Percentiles rank a stretch among this genome's conserved stretches.
phyloP scores from a whole-genome alignment of 192 early-diverging fungal genomes.

The Coemansia sp. region DNA sequence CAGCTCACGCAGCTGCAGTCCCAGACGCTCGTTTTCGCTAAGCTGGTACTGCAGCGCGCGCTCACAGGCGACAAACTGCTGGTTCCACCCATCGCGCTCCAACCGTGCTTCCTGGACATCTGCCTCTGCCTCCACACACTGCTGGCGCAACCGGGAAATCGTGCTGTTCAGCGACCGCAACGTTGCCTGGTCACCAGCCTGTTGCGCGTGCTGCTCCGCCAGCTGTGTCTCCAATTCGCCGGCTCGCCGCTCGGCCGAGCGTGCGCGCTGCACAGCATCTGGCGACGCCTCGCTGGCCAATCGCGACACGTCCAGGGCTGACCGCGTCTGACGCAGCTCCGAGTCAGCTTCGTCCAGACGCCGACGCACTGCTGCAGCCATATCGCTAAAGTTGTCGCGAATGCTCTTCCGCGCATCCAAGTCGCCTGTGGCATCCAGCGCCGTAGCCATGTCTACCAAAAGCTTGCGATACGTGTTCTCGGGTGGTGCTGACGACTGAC shows the following conservation, averaged over 20 bases:
- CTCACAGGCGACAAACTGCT: slow-evolving; percentile 22
- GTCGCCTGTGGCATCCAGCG: slow-evolving; percentile 25
- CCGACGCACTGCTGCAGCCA: slow-evolving; percentile 34
- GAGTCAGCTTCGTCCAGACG: slow-evolving; percentile 25
- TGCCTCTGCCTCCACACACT: slow-evolving; percentile 16
- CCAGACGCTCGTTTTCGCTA: slow-evolving; percentile 21
- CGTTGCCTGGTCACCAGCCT: slow-evolving; percentile 27
- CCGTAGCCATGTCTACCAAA: slow-evolving; percentile 34
- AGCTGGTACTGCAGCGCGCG: slow-evolving; percentile 21
- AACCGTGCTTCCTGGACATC: slow-evolving; percentile 27
- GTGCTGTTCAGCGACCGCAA: slow-evolving; percentile 22
- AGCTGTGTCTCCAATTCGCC: slow-evolving; percentile 25
- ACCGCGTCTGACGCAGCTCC: slow-evolving; percentile 11
- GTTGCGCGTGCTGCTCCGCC: slow-evolving; percentile 24
- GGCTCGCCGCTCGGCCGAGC: slow-evolving; percentile 8
- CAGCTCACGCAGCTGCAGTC: slow-evolving; percentile 8
- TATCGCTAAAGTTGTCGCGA: slow-evolving; percentile 40
- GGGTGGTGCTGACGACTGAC: background rate
- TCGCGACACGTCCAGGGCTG: slow-evolving; percentile 17
- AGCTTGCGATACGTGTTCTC: slow-evolving; percentile 42
- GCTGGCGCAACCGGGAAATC: slow-evolving; percentile 26
- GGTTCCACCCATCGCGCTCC: slow-evolving; percentile 47
- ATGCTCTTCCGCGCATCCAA: slow-evolving; percentile 42
- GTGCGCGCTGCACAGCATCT: slow-evolving; percentile 18
- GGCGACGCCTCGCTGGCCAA: slow-evolving; percentile 10